Percentiles rank a stretch among this genome's conserved stretches.
phyloP scores from a whole-genome alignment of 441 rosid genomes.

The Erodium texanum region DNA sequence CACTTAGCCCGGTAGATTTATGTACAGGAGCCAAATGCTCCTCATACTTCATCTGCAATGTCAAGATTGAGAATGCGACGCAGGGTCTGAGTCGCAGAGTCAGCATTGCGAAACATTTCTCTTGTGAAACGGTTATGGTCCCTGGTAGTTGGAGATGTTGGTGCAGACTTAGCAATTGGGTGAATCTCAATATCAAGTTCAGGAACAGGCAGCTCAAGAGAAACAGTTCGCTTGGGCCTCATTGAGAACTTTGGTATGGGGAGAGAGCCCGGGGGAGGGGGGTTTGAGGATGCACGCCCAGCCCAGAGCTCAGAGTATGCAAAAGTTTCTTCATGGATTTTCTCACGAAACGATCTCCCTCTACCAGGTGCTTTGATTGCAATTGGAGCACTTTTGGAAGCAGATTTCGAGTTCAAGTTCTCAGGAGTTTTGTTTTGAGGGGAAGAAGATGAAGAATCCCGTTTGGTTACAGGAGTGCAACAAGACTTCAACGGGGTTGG shows the following conservation, averaged over 20 bases:
- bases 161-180: slow-evolving; percentile 70
- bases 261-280: slow-evolving; percentile 80
- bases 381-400: slow-evolving; percentile 40
- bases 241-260: slow-evolving; percentile 85
- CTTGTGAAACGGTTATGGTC: slow-evolving; percentile 27
- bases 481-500: slow-evolving; percentile 42
- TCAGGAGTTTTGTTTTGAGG: slow-evolving; percentile 25
- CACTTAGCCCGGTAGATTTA: slow-evolving; percentile 24
- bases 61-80: slow-evolving; percentile 94
- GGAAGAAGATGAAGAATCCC: slow-evolving; percentile 20
- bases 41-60: slow-evolving; percentile 30
- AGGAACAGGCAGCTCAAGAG: slow-evolving; percentile 46
- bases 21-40: slow-evolving; percentile 40
- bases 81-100: slow-evolving; percentile 72
- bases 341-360: slow-evolving; percentile 27
- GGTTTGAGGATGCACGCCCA: slow-evolving; percentile 91
- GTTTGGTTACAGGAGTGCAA: slow-evolving; percentile 27
- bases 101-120: slow-evolving; percentile 45
- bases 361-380: slow-evolving; percentile 27
- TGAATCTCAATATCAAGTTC: slow-evolving; percentile 30
- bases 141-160: slow-evolving; percentile 63
- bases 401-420: slow-evolving; percentile 10
- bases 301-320: slow-evolving; percentile 82
- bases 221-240: slow-evolving; percentile 45
- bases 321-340: slow-evolving; percentile 27